Percentiles rank a stretch among this genome's conserved stretches.
Evolutionary conservation across 2,329 filamentous ascomycete species (phyloP).

Genomic region (Neofusicoccum kwambonambiense): DNA sequence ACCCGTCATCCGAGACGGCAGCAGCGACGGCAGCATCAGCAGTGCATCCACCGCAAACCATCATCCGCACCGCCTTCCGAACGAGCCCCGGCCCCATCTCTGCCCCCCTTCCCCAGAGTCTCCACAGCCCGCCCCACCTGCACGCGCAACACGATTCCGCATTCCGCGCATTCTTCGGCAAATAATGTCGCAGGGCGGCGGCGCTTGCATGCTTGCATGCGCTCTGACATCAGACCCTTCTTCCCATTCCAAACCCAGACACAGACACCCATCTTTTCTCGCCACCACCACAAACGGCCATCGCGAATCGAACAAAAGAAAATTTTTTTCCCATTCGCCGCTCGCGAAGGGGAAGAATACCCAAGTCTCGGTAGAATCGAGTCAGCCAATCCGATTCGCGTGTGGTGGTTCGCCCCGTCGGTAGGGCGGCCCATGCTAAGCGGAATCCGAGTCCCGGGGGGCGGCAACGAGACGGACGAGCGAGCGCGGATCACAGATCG

Average conservation of each 20-base stretch:
- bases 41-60: background rate
- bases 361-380: no score
- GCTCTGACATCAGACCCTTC: background rate
- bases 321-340: no score
- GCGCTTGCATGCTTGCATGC: background rate
- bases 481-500: background rate
- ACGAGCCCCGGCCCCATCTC: background rate
- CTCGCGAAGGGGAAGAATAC: no score
- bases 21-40: no score
- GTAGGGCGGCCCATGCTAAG: background rate
- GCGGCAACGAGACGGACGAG: background rate
- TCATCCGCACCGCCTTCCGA: constrained; percentile 3
- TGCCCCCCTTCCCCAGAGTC: background rate
- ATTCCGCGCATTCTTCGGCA: background rate
- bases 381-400: background rate
- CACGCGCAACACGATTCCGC: background rate
- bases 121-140: background rate
- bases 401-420: no score
- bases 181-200: no score
- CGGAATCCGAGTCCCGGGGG: background rate
- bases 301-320: background rate
- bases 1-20: no score
- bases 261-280: background rate
- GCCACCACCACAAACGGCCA: background rate
- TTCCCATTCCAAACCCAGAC: background rate